phyloP scores from a whole-genome alignment of 257 asterid species.

The Coffea canephora region DNA sequence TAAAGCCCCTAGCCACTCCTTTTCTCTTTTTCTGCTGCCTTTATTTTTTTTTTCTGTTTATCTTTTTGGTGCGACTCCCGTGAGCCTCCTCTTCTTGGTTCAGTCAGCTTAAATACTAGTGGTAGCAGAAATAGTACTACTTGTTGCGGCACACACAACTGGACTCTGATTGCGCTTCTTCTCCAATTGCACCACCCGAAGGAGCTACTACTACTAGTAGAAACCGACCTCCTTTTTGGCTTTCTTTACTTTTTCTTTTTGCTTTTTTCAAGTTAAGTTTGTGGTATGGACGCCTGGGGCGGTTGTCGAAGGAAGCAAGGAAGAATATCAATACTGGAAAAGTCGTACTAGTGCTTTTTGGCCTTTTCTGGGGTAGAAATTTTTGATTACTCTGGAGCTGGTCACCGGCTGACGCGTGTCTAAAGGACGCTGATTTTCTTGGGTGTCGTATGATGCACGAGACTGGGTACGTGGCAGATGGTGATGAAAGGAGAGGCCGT shows the following conservation, averaged over 20 bases:
- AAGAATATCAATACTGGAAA: no score
- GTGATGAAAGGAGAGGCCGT: background rate
- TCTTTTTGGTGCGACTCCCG: slow-evolving; percentile 32
- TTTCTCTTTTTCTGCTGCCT: background rate
- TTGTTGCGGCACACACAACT: no score
- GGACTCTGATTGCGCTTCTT: background rate
- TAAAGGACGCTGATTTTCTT: rapidly evolving
- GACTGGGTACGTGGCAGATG: slow-evolving; percentile 26
- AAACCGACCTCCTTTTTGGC: no score
- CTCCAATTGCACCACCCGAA: background rate
- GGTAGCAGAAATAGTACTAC: no score
- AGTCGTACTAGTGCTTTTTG: no score
- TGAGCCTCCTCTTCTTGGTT: slow-evolving; percentile 16
- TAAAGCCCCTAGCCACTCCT: background rate
- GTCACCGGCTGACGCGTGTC: slow-evolving; percentile 38
- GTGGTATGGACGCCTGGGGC: slow-evolving; percentile 68
- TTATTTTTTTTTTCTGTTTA: slow-evolving; percentile 17
- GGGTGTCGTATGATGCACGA: slow-evolving; percentile 7
- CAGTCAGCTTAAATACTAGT: background rate
- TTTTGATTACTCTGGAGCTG: slow-evolving; percentile 30
- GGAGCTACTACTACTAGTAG: background rate
- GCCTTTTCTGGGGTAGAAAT: background rate
- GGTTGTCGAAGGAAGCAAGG: slow-evolving; percentile 20
- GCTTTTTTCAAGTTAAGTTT: background rate
- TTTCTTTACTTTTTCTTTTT: no score